Evolutionary conservation across 208 protist genomes (phyloP), one percentile per base, ranked within the genome.

Genomic region (Trypanosoma boissoni): DNA sequence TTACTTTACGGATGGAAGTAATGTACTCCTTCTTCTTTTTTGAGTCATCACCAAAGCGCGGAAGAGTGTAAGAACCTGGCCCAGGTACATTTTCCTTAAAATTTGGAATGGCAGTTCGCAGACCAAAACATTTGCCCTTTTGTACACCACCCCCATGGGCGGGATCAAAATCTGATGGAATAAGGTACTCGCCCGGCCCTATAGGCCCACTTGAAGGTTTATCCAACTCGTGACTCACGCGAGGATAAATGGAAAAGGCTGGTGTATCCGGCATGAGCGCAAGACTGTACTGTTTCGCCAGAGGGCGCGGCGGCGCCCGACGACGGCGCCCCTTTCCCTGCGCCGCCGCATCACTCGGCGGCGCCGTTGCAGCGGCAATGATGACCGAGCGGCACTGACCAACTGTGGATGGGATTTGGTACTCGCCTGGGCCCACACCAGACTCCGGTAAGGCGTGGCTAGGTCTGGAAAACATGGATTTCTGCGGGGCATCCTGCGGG

Each of bases 221-320:
- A 24, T 67, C 63, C 28, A 65, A 12, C 82, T 48, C 27, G 76
- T 80, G 34, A 70, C 64, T 52, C 83, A 79, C 14, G 34, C 34
- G 34, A 6, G 34, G 34, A 12, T 6, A 6, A 39, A 92, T 69
- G 37, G 79, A 85, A 67, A 80, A 92, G 14, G 75, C 57, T 37
- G 85, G 85, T 23, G 78, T 78, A 58, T 84, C 74, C 20, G 85
- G 78, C 34, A 20, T 54, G 28, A 83, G 64, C 3, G 83, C 79
- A 71, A 88, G 78, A 64, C 76, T 88, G 70, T 88, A 85, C 63
- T 87, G 75, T 66, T 88, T 91, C 32, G 80, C 70, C 14, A 68
- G 42, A 20, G 29, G 42, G 6, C 34, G 8, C 24, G 26, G 18
- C 37, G 52, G 29, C 7, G 37, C 31, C 2, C 2, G 28, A 43